These are phyloP conservation scores for Apophysomyces variabilis DNA, from an alignment of 371 early-diverging fungal species.

Conservation along the genomic window DNA sequence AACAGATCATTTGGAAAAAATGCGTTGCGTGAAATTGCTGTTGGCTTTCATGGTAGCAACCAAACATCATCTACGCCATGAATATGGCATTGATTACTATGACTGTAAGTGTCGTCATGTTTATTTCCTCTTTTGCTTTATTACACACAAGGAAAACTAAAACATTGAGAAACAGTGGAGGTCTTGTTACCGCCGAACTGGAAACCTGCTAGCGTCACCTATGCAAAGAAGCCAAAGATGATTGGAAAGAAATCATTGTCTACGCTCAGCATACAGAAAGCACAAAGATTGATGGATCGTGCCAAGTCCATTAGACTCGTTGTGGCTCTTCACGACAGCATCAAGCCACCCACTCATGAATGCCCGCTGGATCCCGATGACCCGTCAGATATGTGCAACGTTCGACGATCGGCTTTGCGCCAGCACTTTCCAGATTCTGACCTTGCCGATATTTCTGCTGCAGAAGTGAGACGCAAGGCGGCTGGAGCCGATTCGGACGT, in stretches of 20 bases:
- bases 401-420: constrained; percentile 34
- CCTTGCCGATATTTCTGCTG: constrained; percentile 21
- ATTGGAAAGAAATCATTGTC: constrained; percentile 92
- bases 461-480: constrained; percentile 14
- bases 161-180: constrained; percentile 77
- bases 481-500: not conserved
- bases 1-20: constrained; percentile 64
- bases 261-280: not conserved
- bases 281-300: not conserved
- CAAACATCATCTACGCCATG: constrained; percentile 75
- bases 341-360: constrained; percentile 30
- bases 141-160: constrained; percentile 12
- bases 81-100: constrained; percentile 60
- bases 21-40: constrained; percentile 73
- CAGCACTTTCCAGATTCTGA: constrained; percentile 40
- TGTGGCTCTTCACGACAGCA: constrained; percentile 25
- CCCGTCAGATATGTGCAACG: constrained; percentile 34
- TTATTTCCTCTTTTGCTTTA: constrained; percentile 11
- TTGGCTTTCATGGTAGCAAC: constrained; percentile 71
- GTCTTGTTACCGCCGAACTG: constrained; percentile 71
- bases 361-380: constrained; percentile 38
- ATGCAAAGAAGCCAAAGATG: constrained; percentile 65
- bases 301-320: constrained; percentile 18
- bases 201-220: constrained; percentile 18
- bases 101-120: constrained; percentile 26